Evolutionary conservation across 2,329 filamentous ascomycete genomes (phyloP).

Genomic region (Cercospora sesami): DNA sequence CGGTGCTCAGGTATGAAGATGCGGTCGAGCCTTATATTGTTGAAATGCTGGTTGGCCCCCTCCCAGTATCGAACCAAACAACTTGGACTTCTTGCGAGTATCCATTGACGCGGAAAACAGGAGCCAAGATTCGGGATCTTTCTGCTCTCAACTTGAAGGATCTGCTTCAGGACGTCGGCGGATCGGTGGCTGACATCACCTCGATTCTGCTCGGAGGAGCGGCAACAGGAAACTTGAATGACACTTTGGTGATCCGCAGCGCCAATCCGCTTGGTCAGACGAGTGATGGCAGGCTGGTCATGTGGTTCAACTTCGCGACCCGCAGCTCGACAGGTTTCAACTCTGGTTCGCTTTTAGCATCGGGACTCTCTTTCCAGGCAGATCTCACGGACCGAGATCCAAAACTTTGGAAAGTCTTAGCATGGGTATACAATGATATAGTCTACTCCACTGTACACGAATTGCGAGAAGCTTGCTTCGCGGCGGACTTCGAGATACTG

Average conservation of each 20-base stretch:
- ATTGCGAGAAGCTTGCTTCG: slow-evolving; percentile 49
- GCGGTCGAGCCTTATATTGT: not conserved
- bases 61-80: not conserved
- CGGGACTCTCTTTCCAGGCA: slow-evolving; percentile 45
- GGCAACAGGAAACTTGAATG: slow-evolving; percentile 44
- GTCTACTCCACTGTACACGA: slow-evolving; percentile 54
- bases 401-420: slow-evolving; percentile 52
- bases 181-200: slow-evolving; percentile 43
- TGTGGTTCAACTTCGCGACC: slow-evolving; percentile 52
- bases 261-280: slow-evolving; percentile 47
- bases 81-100: not conserved
- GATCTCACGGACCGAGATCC: slow-evolving; percentile 56
- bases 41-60: not conserved
- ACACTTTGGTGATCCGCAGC: slow-evolving; percentile 44
- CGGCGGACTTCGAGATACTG: slow-evolving; percentile 50
- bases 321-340: slow-evolving; percentile 45
- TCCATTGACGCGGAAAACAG: not conserved
- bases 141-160: not conserved
- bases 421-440: slow-evolving; percentile 58
- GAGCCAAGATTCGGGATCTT: not conserved
- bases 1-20: not conserved
- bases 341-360: slow-evolving; percentile 48
- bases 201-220: slow-evolving; percentile 48
- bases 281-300: slow-evolving; percentile 41
- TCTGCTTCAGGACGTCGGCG: not conserved